Evolutionary conservation across 2,329 filamentous ascomycete species (phyloP).

Genomic region (Stachybotrys chartarum): DNA sequence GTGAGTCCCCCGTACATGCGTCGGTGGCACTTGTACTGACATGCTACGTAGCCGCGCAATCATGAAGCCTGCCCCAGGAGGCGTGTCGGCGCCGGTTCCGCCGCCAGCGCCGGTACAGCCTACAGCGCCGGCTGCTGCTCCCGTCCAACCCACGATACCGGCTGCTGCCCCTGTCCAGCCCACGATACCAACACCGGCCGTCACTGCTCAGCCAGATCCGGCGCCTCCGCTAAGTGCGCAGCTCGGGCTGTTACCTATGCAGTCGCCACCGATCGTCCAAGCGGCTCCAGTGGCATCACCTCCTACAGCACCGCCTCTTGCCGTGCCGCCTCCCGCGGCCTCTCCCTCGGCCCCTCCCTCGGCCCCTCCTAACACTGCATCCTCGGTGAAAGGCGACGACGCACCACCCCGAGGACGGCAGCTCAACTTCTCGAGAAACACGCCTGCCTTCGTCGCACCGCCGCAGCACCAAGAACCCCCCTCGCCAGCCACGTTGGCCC

Average conservation of each 20-base stretch:
- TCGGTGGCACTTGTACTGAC: neutral
- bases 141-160: neutral
- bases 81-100: neutral
- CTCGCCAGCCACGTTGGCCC: neutral
- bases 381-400: neutral
- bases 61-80: slow-evolving; percentile 16
- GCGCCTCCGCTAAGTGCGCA: neutral
- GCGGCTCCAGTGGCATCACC: neutral
- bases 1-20: slow-evolving; percentile 9
- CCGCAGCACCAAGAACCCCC: neutral
- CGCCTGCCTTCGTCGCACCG: neutral
- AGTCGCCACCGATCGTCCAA: neutral
- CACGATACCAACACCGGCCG: neutral
- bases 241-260: neutral
- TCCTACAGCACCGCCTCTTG: neutral
- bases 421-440: neutral
- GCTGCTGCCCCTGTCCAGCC: neutral
- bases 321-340: too few relatives aligned
- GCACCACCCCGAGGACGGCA: too few relatives aligned
- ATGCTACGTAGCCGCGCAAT: slow-evolving; percentile 14
- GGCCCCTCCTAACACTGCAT: neutral
- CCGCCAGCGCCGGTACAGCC: neutral
- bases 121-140: neutral
- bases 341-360: too few relatives aligned
- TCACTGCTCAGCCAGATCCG: neutral